phyloP scores from a whole-genome alignment of 1,284 basidiomycete species.

The Ustilago vetiveriae region DNA sequence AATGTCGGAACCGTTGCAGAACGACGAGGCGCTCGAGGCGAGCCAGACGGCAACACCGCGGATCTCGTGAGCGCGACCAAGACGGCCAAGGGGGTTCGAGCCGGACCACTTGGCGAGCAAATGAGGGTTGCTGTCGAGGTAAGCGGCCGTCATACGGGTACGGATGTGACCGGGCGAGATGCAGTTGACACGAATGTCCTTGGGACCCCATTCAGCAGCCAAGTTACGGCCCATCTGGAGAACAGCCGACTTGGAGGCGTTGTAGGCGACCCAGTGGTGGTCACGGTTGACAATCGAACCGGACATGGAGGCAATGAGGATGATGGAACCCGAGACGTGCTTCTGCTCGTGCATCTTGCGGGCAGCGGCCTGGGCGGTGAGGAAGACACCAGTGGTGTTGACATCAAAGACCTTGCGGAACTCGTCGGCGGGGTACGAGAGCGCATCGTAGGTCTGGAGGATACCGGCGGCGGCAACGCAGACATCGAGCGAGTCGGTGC shows the following conservation, averaged over 20 bases:
- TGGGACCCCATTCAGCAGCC: constrained; percentile 80
- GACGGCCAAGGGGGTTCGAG: constrained; percentile 78
- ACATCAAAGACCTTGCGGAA: constrained; percentile 77
- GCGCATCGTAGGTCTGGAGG: constrained; percentile 73
- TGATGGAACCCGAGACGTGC: constrained; percentile 79
- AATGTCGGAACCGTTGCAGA: constrained; percentile 66
- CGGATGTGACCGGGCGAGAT: constrained; percentile 66
- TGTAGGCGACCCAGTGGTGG: constrained; percentile 79
- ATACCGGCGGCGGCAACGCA: constrained; percentile 83
- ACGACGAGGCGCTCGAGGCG: constrained; percentile 71
- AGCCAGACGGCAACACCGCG: constrained; percentile 81
- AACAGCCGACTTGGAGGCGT: constrained; percentile 82
- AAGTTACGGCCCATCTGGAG: constrained; percentile 83
- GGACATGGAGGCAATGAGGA: constrained; percentile 85
- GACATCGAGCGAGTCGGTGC: constrained; percentile 74
- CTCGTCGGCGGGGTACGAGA: constrained; percentile 77
- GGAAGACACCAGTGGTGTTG: constrained; percentile 80
- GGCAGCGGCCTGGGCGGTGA: constrained; percentile 81
- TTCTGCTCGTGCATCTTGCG: constrained; percentile 76
- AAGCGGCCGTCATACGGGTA: constrained; percentile 80
- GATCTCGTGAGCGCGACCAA: constrained; percentile 80
- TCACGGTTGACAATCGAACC: constrained; percentile 82
- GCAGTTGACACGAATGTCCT: constrained; percentile 71
- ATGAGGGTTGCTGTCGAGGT: constrained; percentile 77
- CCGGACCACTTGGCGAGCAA: constrained; percentile 78